These are phyloP conservation scores for Capsella bursapastoris DNA, from an alignment of 345 rosid species.

Conservation along the genomic window DNA sequence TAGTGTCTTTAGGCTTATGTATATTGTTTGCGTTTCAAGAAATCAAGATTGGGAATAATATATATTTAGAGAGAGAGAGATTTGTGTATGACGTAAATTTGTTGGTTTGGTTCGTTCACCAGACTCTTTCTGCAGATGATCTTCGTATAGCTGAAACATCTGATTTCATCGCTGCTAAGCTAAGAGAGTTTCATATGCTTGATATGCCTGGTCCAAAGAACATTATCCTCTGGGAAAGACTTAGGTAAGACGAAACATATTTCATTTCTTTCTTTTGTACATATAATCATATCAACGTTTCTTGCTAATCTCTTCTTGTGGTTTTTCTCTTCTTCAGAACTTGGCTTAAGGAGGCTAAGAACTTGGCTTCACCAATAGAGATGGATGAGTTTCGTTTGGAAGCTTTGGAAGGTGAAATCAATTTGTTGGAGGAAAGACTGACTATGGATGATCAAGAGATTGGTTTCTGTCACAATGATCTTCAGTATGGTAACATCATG, in stretches of 20 bases:
- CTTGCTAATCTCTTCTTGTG: neutral
- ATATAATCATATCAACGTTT: neutral
- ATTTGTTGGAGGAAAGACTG: constrained; percentile 57
- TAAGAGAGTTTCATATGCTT: constrained; percentile 86
- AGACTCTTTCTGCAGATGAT: constrained; percentile 94
- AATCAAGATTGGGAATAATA: neutral
- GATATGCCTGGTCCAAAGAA: constrained; percentile 74
- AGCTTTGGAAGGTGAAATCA: constrained; percentile 62
- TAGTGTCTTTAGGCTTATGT: constrained; percentile 15
- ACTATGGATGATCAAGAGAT: constrained; percentile 56
- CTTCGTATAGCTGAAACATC: constrained; percentile 70
- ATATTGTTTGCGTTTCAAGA: constrained; percentile 27
- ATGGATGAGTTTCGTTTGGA: constrained; percentile 61
- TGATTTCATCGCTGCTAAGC: constrained; percentile 67
- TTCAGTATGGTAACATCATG: constrained; percentile 97
- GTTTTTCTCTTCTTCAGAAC: constrained; percentile 41
- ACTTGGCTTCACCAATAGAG: constrained; percentile 54
- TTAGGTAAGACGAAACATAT: constrained; percentile 52
- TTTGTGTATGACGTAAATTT: constrained; percentile 26
- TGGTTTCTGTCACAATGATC: constrained; percentile 95
- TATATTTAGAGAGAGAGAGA: constrained; percentile 9
- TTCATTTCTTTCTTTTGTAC: neutral
- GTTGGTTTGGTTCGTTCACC: constrained; percentile 43
- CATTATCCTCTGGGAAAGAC: constrained; percentile 72
- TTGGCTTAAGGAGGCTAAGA: constrained; percentile 69